phyloP scores from a whole-genome alignment of 2,329 filamentous ascomycete genomes.

The Exophiala sp. region DNA sequence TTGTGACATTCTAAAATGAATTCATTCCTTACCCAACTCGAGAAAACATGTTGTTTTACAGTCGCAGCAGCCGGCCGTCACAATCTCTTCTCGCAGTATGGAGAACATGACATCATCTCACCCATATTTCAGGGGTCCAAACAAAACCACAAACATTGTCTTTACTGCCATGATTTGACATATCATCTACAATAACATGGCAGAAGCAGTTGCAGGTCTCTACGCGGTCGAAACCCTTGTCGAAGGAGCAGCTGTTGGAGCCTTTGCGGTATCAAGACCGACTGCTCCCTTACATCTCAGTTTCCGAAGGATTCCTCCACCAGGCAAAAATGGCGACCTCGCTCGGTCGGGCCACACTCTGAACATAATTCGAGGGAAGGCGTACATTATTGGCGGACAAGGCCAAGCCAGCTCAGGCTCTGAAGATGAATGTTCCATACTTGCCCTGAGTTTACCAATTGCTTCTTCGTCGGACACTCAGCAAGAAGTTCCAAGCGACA shows the following conservation, averaged over 20 bases:
- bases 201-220: conserved; percentile 19
- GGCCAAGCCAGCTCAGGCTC: background rate
- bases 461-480: conserved; percentile 4
- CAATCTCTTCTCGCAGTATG: too few relatives aligned
- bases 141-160: background rate
- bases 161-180: background rate
- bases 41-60: too few relatives aligned
- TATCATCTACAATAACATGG: conserved; percentile 4
- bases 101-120: background rate
- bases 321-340: background rate
- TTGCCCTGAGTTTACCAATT: conserved; percentile 11
- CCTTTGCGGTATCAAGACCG: conserved; percentile 10
- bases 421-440: conserved; percentile 1
- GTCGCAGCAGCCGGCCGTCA: too few relatives aligned
- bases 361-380: conserved; percentile 18
- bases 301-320: conserved; percentile 12
- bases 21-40: too few relatives aligned
- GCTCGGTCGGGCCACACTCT: conserved; percentile 6
- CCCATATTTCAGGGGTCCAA: background rate
- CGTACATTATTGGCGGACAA: conserved; percentile 18
- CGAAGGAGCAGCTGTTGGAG: conserved; percentile 19
- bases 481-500: conserved; percentile 10
- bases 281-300: conserved; percentile 15
- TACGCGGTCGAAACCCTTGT: conserved; percentile 21
- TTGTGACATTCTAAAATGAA: too few relatives aligned